Conservation (phyloP, 129 eudicot genomes). For the Flaveria ramosissima region DNA sequence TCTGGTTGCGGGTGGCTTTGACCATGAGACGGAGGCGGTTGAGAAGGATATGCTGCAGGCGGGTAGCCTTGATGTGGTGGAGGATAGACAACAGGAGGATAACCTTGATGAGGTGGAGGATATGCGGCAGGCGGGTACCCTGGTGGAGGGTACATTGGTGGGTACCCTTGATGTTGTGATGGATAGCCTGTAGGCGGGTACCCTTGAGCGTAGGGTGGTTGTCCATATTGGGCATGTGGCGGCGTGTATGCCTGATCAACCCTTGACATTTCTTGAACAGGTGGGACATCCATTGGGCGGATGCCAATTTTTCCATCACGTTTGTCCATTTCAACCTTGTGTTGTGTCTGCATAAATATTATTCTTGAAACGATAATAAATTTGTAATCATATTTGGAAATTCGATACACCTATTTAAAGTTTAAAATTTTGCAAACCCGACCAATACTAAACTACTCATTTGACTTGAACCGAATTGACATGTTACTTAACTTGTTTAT, state of each 20-base stretch:
- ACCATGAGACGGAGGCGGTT: constrained; percentile 26
- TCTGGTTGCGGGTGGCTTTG: constrained; percentile 26
- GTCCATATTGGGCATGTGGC: constrained; percentile 30
- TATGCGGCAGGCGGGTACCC: constrained; percentile 33
- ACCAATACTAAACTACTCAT: not conserved
- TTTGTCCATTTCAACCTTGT: constrained; percentile 98
- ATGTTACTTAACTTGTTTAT: not conserved
- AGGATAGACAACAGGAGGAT: constrained; percentile 27
- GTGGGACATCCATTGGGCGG: constrained; percentile 76
- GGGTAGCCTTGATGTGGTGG: constrained; percentile 31
- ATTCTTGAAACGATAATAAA: not conserved
- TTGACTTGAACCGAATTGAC: not conserved
- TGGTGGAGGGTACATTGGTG: constrained; percentile 43
- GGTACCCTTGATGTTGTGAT: constrained; percentile 46
- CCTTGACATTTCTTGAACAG: constrained; percentile 85
- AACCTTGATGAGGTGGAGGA: constrained; percentile 31
- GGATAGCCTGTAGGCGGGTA: constrained; percentile 39
- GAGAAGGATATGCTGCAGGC: constrained; percentile 24
- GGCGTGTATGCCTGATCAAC: constrained; percentile 67
- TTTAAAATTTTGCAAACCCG: not conserved
- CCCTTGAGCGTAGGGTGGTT: constrained; percentile 39
- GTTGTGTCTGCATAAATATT: constrained; percentile 70
- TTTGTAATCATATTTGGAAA: not conserved
- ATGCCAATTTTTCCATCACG: constrained; percentile 79
- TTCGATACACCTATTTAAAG: not conserved